These are phyloP conservation scores for Pugionium cornutum DNA, from an alignment of 345 rosid species.

Conservation along the genomic window DNA sequence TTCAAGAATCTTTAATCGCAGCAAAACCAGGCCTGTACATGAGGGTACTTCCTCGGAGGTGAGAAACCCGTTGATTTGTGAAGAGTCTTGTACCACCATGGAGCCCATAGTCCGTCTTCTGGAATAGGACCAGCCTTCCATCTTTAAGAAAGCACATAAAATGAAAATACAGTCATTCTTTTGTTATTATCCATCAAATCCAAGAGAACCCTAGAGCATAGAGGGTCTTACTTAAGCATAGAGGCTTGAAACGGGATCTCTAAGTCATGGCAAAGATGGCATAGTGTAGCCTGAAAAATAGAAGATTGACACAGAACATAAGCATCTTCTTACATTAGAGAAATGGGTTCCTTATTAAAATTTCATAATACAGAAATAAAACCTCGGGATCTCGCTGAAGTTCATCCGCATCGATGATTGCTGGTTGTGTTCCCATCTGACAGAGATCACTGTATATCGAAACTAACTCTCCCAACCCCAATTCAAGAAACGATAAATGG, in stretches of 20 bases:
- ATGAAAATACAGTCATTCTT: neutral
- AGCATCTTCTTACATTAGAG: neutral
- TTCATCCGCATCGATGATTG: conserved; percentile 70
- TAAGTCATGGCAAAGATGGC: conserved; percentile 72
- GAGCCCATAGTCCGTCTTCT: conserved; percentile 81
- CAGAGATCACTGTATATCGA: conserved; percentile 71
- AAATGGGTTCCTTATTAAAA: conserved; percentile 1
- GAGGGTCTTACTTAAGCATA: conserved; percentile 64
- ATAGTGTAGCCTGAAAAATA: conserved; percentile 55
- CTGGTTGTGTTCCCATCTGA: conserved; percentile 69
- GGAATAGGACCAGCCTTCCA: conserved; percentile 91
- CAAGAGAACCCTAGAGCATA: neutral
- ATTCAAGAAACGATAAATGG: conserved; percentile 64
- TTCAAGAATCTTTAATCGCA: neutral
- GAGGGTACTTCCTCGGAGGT: conserved; percentile 54
- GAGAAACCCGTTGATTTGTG: conserved; percentile 62
- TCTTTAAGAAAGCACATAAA: conserved; percentile 41
- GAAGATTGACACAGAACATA: conserved; percentile 12
- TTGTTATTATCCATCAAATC: neutral
- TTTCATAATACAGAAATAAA: conserved; percentile 4
- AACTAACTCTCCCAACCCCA: conserved; percentile 72
- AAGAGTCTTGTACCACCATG: conserved; percentile 78
- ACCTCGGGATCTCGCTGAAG: conserved; percentile 87
- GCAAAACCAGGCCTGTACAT: conserved; percentile 40
- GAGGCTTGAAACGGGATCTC: conserved; percentile 65